Percentiles rank a stretch among this genome's conserved stretches.
Conservation (phyloP, 2,329 filamentous ascomycete species). For the Arthrinium phaeospermum region DNA sequence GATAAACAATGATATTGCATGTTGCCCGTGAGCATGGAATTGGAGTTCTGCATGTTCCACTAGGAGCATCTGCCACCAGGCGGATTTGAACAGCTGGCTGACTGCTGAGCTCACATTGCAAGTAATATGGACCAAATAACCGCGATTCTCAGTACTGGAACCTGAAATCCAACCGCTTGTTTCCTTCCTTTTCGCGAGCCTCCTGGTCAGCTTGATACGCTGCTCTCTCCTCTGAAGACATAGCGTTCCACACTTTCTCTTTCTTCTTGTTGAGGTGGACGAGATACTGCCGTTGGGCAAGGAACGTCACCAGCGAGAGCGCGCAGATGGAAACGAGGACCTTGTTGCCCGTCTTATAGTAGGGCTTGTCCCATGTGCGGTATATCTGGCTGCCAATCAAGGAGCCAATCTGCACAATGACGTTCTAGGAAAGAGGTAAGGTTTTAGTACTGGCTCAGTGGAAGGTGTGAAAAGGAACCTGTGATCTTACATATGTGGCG, state of each 20-base stretch:
- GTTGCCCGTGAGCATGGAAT: too few relatives aligned
- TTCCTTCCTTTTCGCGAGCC: constrained; percentile 52
- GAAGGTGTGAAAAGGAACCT: background rate
- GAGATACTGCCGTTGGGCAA: constrained; percentile 53
- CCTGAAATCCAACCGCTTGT: constrained; percentile 57
- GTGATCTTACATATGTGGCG: constrained; percentile 44
- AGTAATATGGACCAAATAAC: background rate
- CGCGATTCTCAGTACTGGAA: constrained; percentile 37
- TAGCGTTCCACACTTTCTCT: constrained; percentile 49
- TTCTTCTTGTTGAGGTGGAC: constrained; percentile 55
- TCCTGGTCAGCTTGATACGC: constrained; percentile 52
- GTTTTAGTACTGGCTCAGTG: background rate
- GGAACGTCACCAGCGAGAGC: constrained; percentile 54
- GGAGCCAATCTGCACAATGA: constrained; percentile 52
- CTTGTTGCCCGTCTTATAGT: constrained; percentile 63
- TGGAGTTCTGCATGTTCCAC: background rate
- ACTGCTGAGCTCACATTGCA: background rate
- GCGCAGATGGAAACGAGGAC: constrained; percentile 59
- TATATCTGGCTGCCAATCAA: constrained; percentile 55
- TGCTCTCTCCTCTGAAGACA: constrained; percentile 51
- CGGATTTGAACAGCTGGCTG: background rate
- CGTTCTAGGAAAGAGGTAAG: constrained; percentile 36
- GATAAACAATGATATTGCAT: background rate
- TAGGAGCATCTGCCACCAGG: background rate
- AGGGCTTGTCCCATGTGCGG: constrained; percentile 56